A percentile compares a stretch with the other conserved stretches of the same genome.
These are phyloP conservation scores for Spizellomyces sp. DNA, from an alignment of 192 early-diverging fungal genomes.

Conservation along the genomic window DNA sequence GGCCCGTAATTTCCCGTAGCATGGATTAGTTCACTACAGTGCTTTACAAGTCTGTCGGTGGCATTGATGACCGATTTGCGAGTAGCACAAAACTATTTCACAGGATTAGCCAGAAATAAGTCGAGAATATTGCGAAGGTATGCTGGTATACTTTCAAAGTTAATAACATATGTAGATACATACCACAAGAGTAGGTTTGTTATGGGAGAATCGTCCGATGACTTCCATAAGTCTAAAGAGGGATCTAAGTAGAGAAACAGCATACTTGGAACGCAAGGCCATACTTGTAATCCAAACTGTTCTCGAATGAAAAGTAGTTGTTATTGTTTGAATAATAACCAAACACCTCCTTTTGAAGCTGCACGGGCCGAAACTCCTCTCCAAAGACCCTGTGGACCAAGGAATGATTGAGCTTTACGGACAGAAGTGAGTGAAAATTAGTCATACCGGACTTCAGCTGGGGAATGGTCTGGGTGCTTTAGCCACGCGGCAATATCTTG, in stretches of 20 bases:
- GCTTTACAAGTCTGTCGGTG: constrained; percentile 38
- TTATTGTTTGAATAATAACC: constrained; percentile 40
- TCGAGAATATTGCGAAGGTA: background rate
- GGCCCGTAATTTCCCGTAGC: background rate
- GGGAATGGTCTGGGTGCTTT: constrained; percentile 15
- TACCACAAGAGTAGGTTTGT: constrained; percentile 53
- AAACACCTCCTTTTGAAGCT: constrained; percentile 54
- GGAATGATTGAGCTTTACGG: background rate
- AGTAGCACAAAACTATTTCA: constrained; percentile 49
- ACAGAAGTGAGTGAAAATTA: constrained; percentile 4
- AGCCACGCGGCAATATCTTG: constrained; percentile 72
- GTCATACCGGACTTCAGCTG: constrained; percentile 24
- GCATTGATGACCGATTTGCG: constrained; percentile 43
- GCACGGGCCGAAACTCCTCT: constrained; percentile 69
- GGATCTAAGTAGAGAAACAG: background rate
- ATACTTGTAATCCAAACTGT: constrained; percentile 55
- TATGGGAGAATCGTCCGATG: constrained; percentile 35
- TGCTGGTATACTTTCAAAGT: background rate
- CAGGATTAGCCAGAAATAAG: too few species aligned
- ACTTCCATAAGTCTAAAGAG: constrained; percentile 39
- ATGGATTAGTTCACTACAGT: constrained; percentile 7
- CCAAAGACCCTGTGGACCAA: constrained; percentile 57
- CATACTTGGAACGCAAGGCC: background rate
- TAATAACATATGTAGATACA: background rate
- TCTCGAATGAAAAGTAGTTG: constrained; percentile 61